A percentile compares a stretch with the other conserved stretches of the same genome.
These are phyloP conservation scores for Talaromyces sp. DNA, from an alignment of 2,329 filamentous ascomycete genomes.

Conservation along the genomic window DNA sequence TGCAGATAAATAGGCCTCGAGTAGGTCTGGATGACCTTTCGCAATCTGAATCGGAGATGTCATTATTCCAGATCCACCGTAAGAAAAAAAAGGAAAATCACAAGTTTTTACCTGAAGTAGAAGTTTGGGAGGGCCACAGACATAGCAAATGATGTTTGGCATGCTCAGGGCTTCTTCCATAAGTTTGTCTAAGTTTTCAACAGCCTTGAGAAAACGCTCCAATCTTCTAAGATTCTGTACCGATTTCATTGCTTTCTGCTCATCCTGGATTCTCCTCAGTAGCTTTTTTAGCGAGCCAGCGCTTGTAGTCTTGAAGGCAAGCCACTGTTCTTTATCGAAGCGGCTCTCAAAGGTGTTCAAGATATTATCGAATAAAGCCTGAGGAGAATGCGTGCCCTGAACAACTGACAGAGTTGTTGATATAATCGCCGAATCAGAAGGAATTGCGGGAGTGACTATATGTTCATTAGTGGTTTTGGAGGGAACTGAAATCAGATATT, in stretches of 20 bases:
- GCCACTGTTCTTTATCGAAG: not conserved
- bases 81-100: not conserved
- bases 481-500: not conserved
- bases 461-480: not conserved
- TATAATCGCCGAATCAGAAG: not conserved
- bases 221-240: not conserved
- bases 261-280: constrained; percentile 4
- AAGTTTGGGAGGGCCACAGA: constrained; percentile 1
- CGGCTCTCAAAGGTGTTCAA: not conserved
- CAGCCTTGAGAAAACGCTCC: not conserved
- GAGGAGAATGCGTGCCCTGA: not conserved
- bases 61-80: not conserved
- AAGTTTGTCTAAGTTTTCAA: not conserved
- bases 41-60: not conserved
- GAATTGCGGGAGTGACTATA: not conserved
- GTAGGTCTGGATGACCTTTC: not conserved
- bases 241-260: not conserved
- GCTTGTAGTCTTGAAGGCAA: not conserved
- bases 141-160: not conserved
- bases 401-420: not conserved
- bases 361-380: not conserved
- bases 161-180: not conserved
- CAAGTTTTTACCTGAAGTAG: constrained; percentile 1
- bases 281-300: not conserved
- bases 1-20: not conserved